Evolutionary conservation across 208 protist species (phyloP), one percentile per base, ranked within the genome.

Genomic region (Tritrichomonas musculus): DNA sequence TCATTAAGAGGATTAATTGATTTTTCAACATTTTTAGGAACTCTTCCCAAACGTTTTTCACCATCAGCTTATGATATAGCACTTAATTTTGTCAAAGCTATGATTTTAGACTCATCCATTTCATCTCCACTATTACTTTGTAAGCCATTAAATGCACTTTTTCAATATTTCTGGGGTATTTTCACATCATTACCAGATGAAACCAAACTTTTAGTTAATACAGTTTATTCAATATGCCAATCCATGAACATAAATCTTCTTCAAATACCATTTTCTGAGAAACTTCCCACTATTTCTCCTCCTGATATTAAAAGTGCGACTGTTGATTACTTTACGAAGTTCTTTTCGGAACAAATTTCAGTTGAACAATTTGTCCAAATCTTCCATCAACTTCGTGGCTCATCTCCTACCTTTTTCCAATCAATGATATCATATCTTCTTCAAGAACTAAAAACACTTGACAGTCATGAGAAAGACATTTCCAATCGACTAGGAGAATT

Each of bases 181-280:
- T 88, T 88, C 17, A 39, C 8, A 88, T 57, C 77, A 20, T 30
- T 57, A 39, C 20, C 44, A 57, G 33, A 13, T 33, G 77, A 57
- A 53, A 88, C 47, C 39, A 44, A 88, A 88, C 44, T 88, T 44
- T 39, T 88, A n/a, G 47, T 49, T 33, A 88, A 57, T 49, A 47
- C 77, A 39, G 33, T 88, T 11, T 88, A 88, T 36, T 88, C 77
- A n/a, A 88, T 88, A 39, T 88, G 77, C n/a, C 47, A 88, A 60
- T 57, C 1, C 20, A 22, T 39, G 11, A 47, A 14, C n/a, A 53
- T 33, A 44, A 47, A 30, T 53, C 33, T 88, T 33, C 13, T 57
- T 27, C 25, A 88, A 57, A 57, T 88, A 20, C 14, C 44, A 1
- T 88, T 88, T 49, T 33, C 73, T 30, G 73, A 82, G 11, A 17